A percentile compares a stretch with the other conserved stretches of the same genome.
phyloP scores from a whole-genome alignment of 2,329 filamentous ascomycete genomes.

The Sodiomyces alkalinus region DNA sequence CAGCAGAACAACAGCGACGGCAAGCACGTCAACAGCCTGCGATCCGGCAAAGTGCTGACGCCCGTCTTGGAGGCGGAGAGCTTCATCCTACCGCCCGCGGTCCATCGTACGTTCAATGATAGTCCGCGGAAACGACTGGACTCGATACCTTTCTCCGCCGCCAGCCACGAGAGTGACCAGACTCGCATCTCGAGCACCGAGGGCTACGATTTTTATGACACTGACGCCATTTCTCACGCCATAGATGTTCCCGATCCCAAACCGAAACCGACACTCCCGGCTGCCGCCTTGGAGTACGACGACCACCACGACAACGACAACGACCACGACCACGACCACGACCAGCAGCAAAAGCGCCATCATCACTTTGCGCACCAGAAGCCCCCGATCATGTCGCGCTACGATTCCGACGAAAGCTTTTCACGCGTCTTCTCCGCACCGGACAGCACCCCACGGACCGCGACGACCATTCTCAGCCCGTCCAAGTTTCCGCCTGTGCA shows the following conservation, averaged over 20 bases:
- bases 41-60: constrained; percentile 24
- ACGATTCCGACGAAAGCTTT: constrained; percentile 45
- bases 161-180: constrained; percentile 31
- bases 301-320: no score
- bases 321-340: no score
- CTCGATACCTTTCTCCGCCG: constrained; percentile 33
- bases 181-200: constrained; percentile 38
- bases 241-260: constrained; percentile 35
- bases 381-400: constrained; percentile 19
- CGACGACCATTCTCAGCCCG: constrained; percentile 21
- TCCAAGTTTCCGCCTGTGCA: constrained; percentile 9
- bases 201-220: constrained; percentile 51
- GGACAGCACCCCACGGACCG: constrained; percentile 26
- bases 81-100: constrained; percentile 33
- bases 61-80: constrained; percentile 34
- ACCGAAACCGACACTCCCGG: constrained; percentile 19
- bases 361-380: no score
- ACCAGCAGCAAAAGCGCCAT: no score
- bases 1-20: no score
- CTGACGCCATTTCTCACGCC: constrained; percentile 34
- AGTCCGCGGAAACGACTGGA: constrained; percentile 29
- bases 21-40: constrained; percentile 12
- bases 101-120: constrained; percentile 19
- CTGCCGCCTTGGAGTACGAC: constrained; percentile 21
- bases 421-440: constrained; percentile 44